Percentiles rank a stretch among this genome's conserved stretches.
Evolutionary conservation across 2,329 filamentous ascomycete genomes (phyloP).

Genomic region (Trichoderma asperellum): DNA sequence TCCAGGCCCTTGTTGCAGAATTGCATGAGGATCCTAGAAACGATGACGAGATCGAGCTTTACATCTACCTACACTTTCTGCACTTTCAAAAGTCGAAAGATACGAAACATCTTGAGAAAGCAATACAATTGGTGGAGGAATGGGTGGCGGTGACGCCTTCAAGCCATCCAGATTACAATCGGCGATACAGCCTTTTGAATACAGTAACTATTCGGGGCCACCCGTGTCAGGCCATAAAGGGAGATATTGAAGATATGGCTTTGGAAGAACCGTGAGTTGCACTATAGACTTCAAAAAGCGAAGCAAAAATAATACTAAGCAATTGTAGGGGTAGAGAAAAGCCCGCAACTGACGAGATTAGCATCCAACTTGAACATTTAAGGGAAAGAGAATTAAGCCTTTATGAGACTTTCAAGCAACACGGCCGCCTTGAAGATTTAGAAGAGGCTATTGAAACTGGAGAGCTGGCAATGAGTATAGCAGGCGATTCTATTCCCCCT

Average conservation of each 20-base stretch:
- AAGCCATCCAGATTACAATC: background rate
- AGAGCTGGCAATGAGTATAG: background rate
- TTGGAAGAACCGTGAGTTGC: background rate
- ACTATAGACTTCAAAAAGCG: background rate
- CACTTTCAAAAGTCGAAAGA: background rate
- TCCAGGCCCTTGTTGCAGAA: background rate
- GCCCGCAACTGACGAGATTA: background rate
- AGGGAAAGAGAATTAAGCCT: no score
- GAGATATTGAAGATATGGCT: no score
- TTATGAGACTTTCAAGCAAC: background rate
- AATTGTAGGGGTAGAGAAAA: background rate
- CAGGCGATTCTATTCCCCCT: background rate
- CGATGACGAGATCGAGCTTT: background rate
- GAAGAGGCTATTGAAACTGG: background rate
- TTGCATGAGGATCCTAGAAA: background rate
- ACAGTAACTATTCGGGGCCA: background rate
- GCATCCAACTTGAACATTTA: background rate
- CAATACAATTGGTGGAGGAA: background rate
- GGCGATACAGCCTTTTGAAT: background rate
- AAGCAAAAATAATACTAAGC: background rate
- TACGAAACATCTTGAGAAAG: background rate
- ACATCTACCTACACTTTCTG: background rate
- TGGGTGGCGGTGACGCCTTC: background rate
- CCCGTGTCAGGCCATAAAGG: background rate
- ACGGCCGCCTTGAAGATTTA: background rate